phyloP scores from a whole-genome alignment of 495 filamentous ascomycete genomes.

The Hyaloscypha hepaticicola region DNA sequence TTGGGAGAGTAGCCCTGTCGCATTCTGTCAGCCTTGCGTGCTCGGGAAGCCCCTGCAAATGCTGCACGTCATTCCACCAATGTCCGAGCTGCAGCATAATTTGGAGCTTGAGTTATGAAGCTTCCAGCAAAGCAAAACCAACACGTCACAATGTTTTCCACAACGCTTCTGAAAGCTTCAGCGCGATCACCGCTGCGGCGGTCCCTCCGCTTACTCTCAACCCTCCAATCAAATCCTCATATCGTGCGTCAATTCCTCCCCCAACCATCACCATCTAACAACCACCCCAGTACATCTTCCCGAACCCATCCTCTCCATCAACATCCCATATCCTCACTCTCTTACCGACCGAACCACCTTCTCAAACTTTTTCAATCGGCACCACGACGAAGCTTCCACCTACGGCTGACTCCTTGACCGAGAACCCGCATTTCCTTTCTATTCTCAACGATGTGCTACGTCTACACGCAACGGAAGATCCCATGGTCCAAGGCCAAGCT shows the following conservation, averaged over 20 bases:
- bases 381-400: constrained; percentile 71
- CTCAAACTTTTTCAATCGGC: constrained; percentile 68
- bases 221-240: constrained; percentile 52
- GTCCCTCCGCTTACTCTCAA: constrained; percentile 42
- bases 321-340: constrained; percentile 62
- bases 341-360: constrained; percentile 72
- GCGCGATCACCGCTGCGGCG: neutral
- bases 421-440: constrained; percentile 72
- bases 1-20: neutral
- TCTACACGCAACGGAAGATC: constrained; percentile 69
- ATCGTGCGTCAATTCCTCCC: constrained; percentile 37
- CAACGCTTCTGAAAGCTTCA: constrained; percentile 19
- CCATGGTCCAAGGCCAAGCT: constrained; percentile 70
- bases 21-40: neutral
- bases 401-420: constrained; percentile 69
- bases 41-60: neutral
- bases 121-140: neutral
- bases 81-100: constrained; percentile 14
- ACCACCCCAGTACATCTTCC: constrained; percentile 27
- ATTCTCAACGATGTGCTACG: constrained; percentile 74
- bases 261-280: constrained; percentile 9
- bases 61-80: neutral
- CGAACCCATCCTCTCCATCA: constrained; percentile 15
- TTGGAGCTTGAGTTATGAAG: neutral
- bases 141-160: constrained; percentile 13